Base-by-base conservation (phyloP, 768 basidiomycete species). In the Termitomyces sp. region DNA sequence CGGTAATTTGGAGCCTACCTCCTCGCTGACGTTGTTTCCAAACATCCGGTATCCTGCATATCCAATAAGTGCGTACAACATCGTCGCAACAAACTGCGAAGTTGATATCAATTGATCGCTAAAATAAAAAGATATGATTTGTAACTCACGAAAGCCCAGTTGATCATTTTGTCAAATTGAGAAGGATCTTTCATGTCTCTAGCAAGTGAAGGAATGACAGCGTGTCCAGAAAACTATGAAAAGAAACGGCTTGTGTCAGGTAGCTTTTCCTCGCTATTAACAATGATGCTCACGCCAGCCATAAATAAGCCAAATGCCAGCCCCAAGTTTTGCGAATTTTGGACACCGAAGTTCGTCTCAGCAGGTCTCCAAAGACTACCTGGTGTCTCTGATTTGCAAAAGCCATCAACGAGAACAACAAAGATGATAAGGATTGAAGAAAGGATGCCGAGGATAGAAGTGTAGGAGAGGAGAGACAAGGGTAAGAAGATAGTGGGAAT, bases 41-140 rank as follows among this genome's bases (percentile, higher is more conserved):
- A 94, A 95, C 96, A 98, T 98, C 20, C 92, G 73, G 67, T 97
- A 98, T 0, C 96, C 96, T 20, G 86, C 87, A 49, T 82, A 84
- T 4, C 90, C 94, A 33, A 94, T 87, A 12, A 89, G 62, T n/a
- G 77, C 71, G 65, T 88, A 88, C 33, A 91, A 75, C 39, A 78
- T 74, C 0, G 89, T 88, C 22, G 90, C 84, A 51, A 87, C 77
- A 22, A 78, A 66, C 89, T 90, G 58, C 15, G 40, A 63, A n/a
- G 39, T 32, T 48, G 15, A 28, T 33, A 45, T 59, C 24, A 33
- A 52, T 60, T 32, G 55, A 20, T 55, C 22, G 55, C 60, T 13
- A 32, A 24, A 33, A 32, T 55, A 36, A 50, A 7, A 20, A 35
- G 16, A 9, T 9, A 53, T 4, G 15, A 24, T n/a, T 15, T 7